Base-by-base conservation (phyloP, 2,329 filamentous ascomycete genomes). In the Sarocladium strictum region DNA sequence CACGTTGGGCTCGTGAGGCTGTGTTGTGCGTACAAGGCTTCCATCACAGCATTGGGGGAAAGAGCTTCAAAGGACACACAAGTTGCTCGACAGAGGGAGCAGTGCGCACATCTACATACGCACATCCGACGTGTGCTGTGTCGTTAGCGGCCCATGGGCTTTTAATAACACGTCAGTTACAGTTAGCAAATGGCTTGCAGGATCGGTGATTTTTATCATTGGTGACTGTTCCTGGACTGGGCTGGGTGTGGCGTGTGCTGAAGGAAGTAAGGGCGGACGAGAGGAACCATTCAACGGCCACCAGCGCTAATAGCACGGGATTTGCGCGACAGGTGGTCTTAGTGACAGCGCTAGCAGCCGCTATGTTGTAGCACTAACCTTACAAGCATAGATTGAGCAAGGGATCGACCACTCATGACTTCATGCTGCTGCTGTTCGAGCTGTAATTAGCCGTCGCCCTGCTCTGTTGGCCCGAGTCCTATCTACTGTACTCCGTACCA, bases 201-300 rank as follows among this genome's bases (percentile, higher is more conserved):
- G 29, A 35, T 35, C 27, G 47, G 47, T 51, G 27, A 33, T 51
- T 51, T n/a, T 51, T 51, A 15, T 51, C 17, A 51, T 51, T 35
- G 47, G 47, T 19, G 47, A 47, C 23, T 47, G 5, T 43, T n/a
- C n/a, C n/a, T n/a, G n/a, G n/a, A n/a, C n/a, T n/a, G n/a, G 40
- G 40, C 17, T 24, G 17, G 40, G 40, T 19, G 7, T 9, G 40
- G 40, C 40, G 40, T 23, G 40, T 14, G 40, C 17, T 9, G n/a
- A 24, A 24, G 40, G 10, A 43, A 43, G 15, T 23, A 24, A 43
- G 40, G 40, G 40, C 40, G n/a, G 17, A 21, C n/a, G n/a, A n/a
- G n/a, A n/a, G n/a, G n/a, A 11, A 5, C 24, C 23, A 29, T 47
- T 47, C 43, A 27, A 27, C 43, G 43, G 43, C 43, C 43, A 47